These are phyloP conservation scores for Teratosphaeria epicoccoides DNA, from an alignment of 2,329 filamentous ascomycete genomes.

Conservation along the genomic window DNA sequence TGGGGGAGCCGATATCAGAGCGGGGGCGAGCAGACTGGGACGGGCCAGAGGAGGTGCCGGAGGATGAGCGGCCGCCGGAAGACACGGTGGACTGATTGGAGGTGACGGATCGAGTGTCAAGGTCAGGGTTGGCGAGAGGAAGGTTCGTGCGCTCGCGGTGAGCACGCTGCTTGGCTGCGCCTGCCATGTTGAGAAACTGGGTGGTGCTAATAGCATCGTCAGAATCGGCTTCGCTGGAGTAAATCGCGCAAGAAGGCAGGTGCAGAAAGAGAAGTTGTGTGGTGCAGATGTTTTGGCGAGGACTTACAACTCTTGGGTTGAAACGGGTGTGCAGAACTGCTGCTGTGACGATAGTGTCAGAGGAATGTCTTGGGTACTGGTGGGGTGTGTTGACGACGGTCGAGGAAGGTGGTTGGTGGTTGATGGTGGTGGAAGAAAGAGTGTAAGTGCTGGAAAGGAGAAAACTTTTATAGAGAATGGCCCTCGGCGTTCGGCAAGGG, in stretches of 20 bases:
- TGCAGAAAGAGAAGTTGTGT: neutral
- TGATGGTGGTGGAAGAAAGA: conserved; percentile 5
- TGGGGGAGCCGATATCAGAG: conserved; percentile 10
- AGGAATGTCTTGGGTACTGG: neutral
- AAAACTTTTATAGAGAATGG: neutral
- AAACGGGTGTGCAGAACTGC: neutral
- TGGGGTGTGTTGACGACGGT: conserved; percentile 3
- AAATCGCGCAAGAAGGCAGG: neutral
- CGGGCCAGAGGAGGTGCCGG: conserved; percentile 9
- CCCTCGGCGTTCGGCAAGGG: neutral
- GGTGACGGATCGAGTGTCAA: neutral
- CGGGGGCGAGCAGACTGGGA: conserved; percentile 6
- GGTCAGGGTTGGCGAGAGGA: neutral
- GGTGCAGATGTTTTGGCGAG: neutral
- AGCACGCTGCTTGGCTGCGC: conserved; percentile 26
- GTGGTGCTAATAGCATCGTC: neutral
- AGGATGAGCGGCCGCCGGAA: conserved; percentile 12
- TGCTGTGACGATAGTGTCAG: neutral
- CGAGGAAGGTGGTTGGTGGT: conserved; percentile 1
- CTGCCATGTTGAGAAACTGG: conserved; percentile 24
- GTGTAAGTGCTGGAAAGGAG: conserved; percentile 1
- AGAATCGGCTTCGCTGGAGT: neutral
- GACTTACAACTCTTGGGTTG: neutral
- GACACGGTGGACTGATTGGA: neutral
- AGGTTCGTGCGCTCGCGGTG: conserved; percentile 16